These are phyloP conservation scores for Mycena kentingensis DNA, from an alignment of 768 basidiomycete species.

Conservation along the genomic window DNA sequence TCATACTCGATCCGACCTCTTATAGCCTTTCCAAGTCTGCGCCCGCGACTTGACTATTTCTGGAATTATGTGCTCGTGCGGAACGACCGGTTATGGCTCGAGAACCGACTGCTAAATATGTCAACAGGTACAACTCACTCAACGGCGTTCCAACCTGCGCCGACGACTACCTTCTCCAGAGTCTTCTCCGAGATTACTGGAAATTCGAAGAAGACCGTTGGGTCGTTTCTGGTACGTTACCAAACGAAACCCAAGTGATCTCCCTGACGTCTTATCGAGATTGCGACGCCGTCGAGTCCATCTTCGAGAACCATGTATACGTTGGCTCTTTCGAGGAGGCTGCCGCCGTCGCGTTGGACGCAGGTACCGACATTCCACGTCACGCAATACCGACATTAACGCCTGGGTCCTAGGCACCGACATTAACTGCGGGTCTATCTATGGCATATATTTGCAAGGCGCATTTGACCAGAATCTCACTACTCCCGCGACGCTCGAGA, in stretches of 20 bases:
- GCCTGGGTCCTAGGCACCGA: too few species aligned
- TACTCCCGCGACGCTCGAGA: constrained; percentile 46
- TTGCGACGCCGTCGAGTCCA: constrained; percentile 54
- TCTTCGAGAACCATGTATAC: constrained; percentile 49
- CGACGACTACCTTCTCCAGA: constrained; percentile 52
- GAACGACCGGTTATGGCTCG: neutral
- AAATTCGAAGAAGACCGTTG: constrained; percentile 52
- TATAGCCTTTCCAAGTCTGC: constrained; percentile 53
- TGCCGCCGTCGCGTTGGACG: constrained; percentile 51
- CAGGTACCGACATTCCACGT: constrained; percentile 55
- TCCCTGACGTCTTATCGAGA: constrained; percentile 22
- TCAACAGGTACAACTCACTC: constrained; percentile 55
- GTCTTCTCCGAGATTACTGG: constrained; percentile 54
- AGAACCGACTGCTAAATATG: constrained; percentile 2
- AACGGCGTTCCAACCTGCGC: constrained; percentile 62
- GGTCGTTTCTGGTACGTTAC: constrained; percentile 44
- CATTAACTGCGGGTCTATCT: constrained; percentile 56
- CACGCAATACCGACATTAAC: too few species aligned
- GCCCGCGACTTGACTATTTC: constrained; percentile 60
- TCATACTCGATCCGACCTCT: neutral
- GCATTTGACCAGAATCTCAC: constrained; percentile 54
- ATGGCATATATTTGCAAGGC: constrained; percentile 43
- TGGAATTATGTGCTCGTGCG: constrained; percentile 48
- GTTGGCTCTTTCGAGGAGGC: constrained; percentile 46
- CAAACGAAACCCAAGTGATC: neutral